Percentiles rank a stretch among this genome's conserved stretches.
phyloP scores from a whole-genome alignment of 106 monocot species.

The Dioscorea dumetorum region DNA sequence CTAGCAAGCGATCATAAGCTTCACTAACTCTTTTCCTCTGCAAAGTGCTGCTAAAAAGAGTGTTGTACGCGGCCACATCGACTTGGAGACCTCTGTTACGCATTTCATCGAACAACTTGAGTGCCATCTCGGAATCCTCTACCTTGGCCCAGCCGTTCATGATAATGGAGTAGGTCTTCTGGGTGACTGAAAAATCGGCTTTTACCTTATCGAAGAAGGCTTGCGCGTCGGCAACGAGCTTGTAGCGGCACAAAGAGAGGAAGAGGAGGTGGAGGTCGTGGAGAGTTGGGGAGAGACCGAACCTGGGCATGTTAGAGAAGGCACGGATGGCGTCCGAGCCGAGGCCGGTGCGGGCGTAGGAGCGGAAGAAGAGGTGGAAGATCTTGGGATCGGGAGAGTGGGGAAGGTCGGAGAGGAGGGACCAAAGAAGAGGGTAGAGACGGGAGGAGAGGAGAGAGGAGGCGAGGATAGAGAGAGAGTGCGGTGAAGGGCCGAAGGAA shows the following conservation, averaged over 20 bases:
- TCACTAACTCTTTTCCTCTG: conserved; percentile 24
- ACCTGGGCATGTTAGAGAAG: conserved; percentile 55
- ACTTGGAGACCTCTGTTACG: conserved; percentile 5
- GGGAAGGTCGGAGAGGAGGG: conserved; percentile 45
- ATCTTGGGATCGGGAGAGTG: neutral
- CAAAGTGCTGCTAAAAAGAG: conserved; percentile 53
- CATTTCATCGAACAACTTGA: conserved; percentile 82
- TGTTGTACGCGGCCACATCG: conserved; percentile 54
- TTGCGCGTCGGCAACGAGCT: conserved; percentile 39
- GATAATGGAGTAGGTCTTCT: conserved; percentile 55
- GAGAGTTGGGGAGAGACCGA: conserved; percentile 35
- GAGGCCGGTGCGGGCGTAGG: conserved; percentile 54
- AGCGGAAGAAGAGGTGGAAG: conserved; percentile 61
- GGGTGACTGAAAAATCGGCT: conserved; percentile 20
- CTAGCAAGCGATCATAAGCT: conserved; percentile 30
- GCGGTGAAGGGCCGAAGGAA: conserved; percentile 18
- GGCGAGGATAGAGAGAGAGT: conserved; percentile 33
- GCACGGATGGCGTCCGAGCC: conserved; percentile 54
- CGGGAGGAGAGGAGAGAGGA: conserved; percentile 34
- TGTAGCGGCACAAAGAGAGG: conserved; percentile 38
- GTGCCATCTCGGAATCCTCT: conserved; percentile 20
- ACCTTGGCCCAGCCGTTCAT: conserved; percentile 45
- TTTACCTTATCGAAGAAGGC: conserved; percentile 24
- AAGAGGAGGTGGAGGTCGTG: conserved; percentile 59
- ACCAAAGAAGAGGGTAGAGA: conserved; percentile 68